Base-by-base conservation (phyloP, 2,329 filamentous ascomycete genomes). In the Capronia epimyces region DNA sequence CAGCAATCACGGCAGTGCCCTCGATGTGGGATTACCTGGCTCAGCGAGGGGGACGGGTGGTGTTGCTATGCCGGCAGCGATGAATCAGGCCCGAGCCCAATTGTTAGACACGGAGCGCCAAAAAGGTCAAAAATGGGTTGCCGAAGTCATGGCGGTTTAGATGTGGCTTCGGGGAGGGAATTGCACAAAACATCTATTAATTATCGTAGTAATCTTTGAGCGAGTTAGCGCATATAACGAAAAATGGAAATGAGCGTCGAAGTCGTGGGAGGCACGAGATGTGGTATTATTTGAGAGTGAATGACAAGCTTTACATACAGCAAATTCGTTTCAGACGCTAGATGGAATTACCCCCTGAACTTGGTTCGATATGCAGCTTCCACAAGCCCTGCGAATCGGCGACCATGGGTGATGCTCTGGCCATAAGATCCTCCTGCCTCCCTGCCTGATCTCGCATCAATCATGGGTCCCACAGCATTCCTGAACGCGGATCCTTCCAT, bases 111-210 rank as follows among this genome's bases (percentile, higher is more conserved):
- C 29, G 10, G 25, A 43, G 8, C 8, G 13, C 5, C 24, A 32
- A 13, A 43, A 43, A 5, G 46, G 40, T 13, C 46, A 49, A 8
- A 46, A 51, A 34, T 50, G 47, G 34, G 39, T 49, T 29, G 39
- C 49, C 22, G 44, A 52, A 18, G 32, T 52, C 32, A 48, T 52
- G 29, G 41, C 44, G 24, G 37, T 52, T 3, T 49, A 31, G 32
- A 52, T 20, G 2, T 2, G 32, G 16, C 15, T 18, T n/a, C 32
- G 16, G 15, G 16, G 7, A 7, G 2, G 32, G 2, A 7, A 37
- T 37, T n/a, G 9, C 13, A 37, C n/a, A n/a, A n/a, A n/a, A n/a
- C n/a, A 8, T 31, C 13, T 7, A 7, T 7, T 31, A 31, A 13
- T 8, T 31, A 7, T 31, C 7, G 27, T 7, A 8, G 27, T 7